Percentiles rank a stretch among this genome's conserved stretches.
These are phyloP conservation scores for Nectriaceae sp. DNA, from an alignment of 2,329 filamentous ascomycete genomes.

Conservation along the genomic window DNA sequence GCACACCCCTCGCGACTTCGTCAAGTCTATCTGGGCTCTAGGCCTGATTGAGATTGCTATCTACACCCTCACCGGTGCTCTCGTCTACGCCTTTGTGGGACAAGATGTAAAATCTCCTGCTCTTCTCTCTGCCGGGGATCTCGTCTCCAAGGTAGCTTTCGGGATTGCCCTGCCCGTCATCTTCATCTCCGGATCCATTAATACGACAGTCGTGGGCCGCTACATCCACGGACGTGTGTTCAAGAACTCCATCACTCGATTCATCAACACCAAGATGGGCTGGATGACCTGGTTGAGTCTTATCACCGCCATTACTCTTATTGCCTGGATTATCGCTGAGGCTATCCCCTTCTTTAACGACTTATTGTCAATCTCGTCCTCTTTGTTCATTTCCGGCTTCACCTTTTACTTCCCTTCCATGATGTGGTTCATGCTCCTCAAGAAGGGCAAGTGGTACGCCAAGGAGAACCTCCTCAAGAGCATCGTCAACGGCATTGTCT, in stretches of 20 bases:
- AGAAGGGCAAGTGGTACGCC: slow-evolving; percentile 32
- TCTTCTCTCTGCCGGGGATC: slow-evolving; percentile 61
- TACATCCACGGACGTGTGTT: slow-evolving; percentile 50
- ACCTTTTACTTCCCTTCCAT: slow-evolving; percentile 46
- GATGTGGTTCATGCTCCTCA: slow-evolving; percentile 45
- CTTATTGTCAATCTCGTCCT: slow-evolving; percentile 57
- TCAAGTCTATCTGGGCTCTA: slow-evolving; percentile 61
- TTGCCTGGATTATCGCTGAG: slow-evolving; percentile 72
- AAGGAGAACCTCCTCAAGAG: slow-evolving; percentile 30
- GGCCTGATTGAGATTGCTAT: slow-evolving; percentile 63
- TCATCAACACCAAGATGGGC: slow-evolving; percentile 50
- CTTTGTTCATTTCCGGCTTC: slow-evolving; percentile 50
- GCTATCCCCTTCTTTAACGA: slow-evolving; percentile 73
- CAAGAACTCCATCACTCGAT: slow-evolving; percentile 44
- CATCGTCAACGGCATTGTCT: slow-evolving; percentile 27
- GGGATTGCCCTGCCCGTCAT: slow-evolving; percentile 73
- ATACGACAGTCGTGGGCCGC: slow-evolving; percentile 50
- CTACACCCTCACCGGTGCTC: slow-evolving; percentile 66
- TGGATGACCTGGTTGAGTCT: slow-evolving; percentile 61
- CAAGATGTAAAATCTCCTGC: slow-evolving; percentile 65
- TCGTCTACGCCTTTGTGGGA: slow-evolving; percentile 72
- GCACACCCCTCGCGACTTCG: slow-evolving; percentile 49
- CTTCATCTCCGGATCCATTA: slow-evolving; percentile 73
- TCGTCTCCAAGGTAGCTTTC: slow-evolving; percentile 67
- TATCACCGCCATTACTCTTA: slow-evolving; percentile 57